Percentiles rank a stretch among this genome's conserved stretches.
Conservation (phyloP, 306 rosid genomes). For the Citrullus amarus region DNA sequence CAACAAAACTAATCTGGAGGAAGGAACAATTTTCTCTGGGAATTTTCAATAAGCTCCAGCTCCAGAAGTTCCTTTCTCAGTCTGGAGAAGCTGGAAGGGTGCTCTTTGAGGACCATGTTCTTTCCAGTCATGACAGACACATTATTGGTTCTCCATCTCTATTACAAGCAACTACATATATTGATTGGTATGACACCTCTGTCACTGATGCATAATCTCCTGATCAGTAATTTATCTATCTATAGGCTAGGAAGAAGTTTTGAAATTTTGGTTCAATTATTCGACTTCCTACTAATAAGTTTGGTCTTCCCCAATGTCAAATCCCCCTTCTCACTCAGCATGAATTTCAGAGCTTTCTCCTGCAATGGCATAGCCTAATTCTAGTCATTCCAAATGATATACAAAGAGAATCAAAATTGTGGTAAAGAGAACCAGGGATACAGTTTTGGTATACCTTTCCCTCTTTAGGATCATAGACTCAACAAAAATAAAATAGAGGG, state of each 20-base stretch:
- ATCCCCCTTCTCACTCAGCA: background rate
- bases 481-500: background rate
- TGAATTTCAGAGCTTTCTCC: background rate
- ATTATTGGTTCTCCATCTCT: background rate
- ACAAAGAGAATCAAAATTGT: background rate
- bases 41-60: background rate
- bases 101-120: background rate
- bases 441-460: background rate
- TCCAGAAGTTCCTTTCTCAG: background rate
- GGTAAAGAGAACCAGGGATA: background rate
- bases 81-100: background rate
- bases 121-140: background rate
- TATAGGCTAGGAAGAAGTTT: background rate
- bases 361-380: background rate
- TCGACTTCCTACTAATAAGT: background rate
- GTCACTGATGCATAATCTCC: background rate
- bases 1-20: background rate
- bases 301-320: background rate
- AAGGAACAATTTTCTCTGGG: background rate
- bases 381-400: background rate
- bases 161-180: background rate
- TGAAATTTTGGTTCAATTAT: background rate
- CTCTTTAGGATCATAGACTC: background rate
- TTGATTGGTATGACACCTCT: background rate
- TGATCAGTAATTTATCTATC: background rate